Evolutionary conservation across 2,329 filamentous ascomycete species (phyloP), one percentile per base, ranked within the genome.

Genomic region (Alternaria gaisen): DNA sequence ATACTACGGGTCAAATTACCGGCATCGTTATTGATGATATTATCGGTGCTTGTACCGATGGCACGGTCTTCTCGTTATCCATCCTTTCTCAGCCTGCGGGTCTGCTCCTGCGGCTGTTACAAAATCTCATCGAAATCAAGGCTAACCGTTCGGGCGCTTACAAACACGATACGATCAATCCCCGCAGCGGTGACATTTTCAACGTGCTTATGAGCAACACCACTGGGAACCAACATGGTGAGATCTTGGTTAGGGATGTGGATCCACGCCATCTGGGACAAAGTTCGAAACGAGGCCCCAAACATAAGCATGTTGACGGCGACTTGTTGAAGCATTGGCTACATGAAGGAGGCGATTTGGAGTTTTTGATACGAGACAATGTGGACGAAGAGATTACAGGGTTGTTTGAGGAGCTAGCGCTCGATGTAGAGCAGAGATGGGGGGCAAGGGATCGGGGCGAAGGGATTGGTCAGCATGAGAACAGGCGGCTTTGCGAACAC

Each of bases 101-200:
- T 87, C 83, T 84, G 7, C 82, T 97, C 4, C 82, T 98, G 5
- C 85, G 85, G 58, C 88, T 94, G 64, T 74, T 97, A 1, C 90
- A 96, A 71, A 90, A 90, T 60, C 75, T 96, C 32, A 69, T 78
- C 26, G 67, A 72, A 34, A 65, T 60, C 10, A 72, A 72, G 47
- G 52, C 56, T 8, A 60, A 48, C 4, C 63, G 67, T 8, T 61
- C 70, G 5, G 63, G 61, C 7, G 52, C 52, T 9, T 60, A 61
- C 3, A 66, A 65, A 14, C 63, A 64, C 52, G 63, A 46, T 9
- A 58, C 63, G 0, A 28, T 71, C 18, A 60, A 63, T 30, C 56
- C 62, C 20, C 63, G 60, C 12, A 66, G 63, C 5, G 63, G 66
- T 10, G 65, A 70, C 5, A 67, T 74, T 8, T 68, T 67, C 43